Evolutionary conservation across 1,139 yeast species (phyloP).

Genomic region (Candida sp.): DNA sequence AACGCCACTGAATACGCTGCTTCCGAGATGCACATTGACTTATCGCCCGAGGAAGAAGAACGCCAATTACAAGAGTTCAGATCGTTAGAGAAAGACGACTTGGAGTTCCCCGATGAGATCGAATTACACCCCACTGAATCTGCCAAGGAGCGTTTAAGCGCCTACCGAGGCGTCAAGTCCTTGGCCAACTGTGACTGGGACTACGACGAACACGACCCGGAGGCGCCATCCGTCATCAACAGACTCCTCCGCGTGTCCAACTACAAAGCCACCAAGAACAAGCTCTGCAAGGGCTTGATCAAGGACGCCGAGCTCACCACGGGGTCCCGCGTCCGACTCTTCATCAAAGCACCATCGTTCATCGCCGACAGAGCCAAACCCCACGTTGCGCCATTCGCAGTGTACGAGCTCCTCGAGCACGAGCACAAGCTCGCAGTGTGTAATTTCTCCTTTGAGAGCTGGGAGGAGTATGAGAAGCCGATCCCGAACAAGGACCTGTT

Average conservation of each 20-base stretch:
- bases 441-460: constrained; percentile 80
- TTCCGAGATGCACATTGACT: constrained; percentile 71
- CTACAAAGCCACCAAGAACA: constrained; percentile 78
- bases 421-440: constrained; percentile 88
- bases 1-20: constrained; percentile 51
- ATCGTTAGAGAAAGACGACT: constrained; percentile 76
- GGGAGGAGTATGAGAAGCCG: constrained; percentile 90
- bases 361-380: constrained; percentile 49
- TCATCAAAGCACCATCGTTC: constrained; percentile 62
- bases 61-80: constrained; percentile 76
- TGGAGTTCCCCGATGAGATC: constrained; percentile 95
- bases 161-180: constrained; percentile 89
- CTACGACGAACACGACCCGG: constrained; percentile 77
- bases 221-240: constrained; percentile 80
- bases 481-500: constrained; percentile 80
- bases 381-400: constrained; percentile 51
- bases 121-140: constrained; percentile 79
- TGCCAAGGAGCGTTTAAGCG: constrained; percentile 72
- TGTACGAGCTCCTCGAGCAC: constrained; percentile 79
- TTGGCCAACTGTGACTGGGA: constrained; percentile 88
- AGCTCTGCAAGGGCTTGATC: constrained; percentile 63
- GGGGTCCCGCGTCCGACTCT: constrained; percentile 68
- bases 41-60: constrained; percentile 83
- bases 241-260: constrained; percentile 76
- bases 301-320: constrained; percentile 63